phyloP scores from a whole-genome alignment of 192 early-diverging fungal genomes.

The Coemansia sp. region DNA sequence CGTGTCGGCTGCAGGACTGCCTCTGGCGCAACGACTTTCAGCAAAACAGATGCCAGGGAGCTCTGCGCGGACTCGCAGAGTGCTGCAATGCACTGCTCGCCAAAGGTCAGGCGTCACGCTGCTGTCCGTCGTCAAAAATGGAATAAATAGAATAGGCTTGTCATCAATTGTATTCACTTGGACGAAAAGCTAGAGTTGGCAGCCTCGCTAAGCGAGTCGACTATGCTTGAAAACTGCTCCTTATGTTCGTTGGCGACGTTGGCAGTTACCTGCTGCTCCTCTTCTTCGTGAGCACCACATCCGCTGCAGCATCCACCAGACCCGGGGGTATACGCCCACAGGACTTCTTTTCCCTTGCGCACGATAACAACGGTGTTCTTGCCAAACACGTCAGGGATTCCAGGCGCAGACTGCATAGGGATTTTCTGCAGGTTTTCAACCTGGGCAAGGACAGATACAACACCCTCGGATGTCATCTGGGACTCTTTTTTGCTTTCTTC shows the following conservation, averaged over 20 bases:
- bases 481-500: conserved; percentile 10
- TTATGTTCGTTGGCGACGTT: conserved; percentile 13
- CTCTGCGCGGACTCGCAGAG: conserved; percentile 25
- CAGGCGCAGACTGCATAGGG: conserved; percentile 8
- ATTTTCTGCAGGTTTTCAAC: conserved; percentile 19
- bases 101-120: conserved; percentile 31
- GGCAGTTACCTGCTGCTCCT: conserved; percentile 8
- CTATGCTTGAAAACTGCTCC: conserved; percentile 16
- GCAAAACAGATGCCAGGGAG: conserved; percentile 35
- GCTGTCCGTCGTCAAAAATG: conserved; percentile 24
- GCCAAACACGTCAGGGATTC: conserved; percentile 38
- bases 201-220: conserved; percentile 13
- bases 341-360: conserved; percentile 17
- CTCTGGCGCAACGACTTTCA: conserved; percentile 48
- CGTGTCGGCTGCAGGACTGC: conserved; percentile 47
- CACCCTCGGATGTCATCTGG: conserved; percentile 8
- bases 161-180: neutral
- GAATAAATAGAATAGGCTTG: neutral
- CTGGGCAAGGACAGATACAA: conserved; percentile 13
- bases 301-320: conserved; percentile 15
- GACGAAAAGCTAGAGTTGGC: conserved; percentile 3
- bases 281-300: conserved; percentile 8
- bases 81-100: conserved; percentile 38
- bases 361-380: conserved; percentile 37
- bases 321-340: conserved; percentile 37